These are phyloP conservation scores for Verticillium isaacii DNA, from an alignment of 2,329 filamentous ascomycete species.

Conservation along the genomic window DNA sequence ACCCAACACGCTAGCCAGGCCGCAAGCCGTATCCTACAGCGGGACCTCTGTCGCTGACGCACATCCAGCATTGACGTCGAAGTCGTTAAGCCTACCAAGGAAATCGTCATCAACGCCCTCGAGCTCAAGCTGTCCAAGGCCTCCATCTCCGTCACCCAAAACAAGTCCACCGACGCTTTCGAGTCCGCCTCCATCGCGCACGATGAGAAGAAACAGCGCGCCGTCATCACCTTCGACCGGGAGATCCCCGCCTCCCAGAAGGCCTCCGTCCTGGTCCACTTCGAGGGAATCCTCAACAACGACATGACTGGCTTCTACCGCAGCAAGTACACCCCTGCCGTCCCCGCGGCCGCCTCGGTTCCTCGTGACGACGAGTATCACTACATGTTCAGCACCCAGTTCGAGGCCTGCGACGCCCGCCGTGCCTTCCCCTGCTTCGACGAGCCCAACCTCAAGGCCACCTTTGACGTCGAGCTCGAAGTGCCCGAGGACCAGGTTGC, in stretches of 20 bases:
- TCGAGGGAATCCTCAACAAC: slow-evolving; percentile 80
- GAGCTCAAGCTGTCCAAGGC: slow-evolving; percentile 70
- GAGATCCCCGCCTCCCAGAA: slow-evolving; percentile 65
- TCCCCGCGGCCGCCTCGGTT: slow-evolving; percentile 68
- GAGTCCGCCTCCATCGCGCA: slow-evolving; percentile 68
- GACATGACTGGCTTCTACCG: slow-evolving; percentile 92
- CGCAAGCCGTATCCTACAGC: no score
- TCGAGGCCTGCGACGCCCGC: slow-evolving; percentile 92
- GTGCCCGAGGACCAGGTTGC: slow-evolving; percentile 84
- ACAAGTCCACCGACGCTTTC: slow-evolving; percentile 50
- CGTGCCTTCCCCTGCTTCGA: slow-evolving; percentile 97
- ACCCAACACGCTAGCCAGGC: no score
- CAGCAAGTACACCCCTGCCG: slow-evolving; percentile 84
- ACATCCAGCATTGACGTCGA: slow-evolving; percentile 63
- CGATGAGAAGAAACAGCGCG: slow-evolving; percentile 79
- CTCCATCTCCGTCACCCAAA: slow-evolving; percentile 55
- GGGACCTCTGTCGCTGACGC: neutral
- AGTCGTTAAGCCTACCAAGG: slow-evolving; percentile 65
- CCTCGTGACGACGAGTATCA: slow-evolving; percentile 65
- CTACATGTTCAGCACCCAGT: slow-evolving; percentile 91
- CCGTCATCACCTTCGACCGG: slow-evolving; percentile 69
- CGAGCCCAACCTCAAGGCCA: slow-evolving; percentile 94
- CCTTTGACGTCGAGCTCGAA: slow-evolving; percentile 91
- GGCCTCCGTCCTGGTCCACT: slow-evolving; percentile 64
- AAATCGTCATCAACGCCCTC: slow-evolving; percentile 80